Evolutionary conservation across 768 basidiomycete genomes (phyloP).

Genomic region (Pleurotus ostreatus): DNA sequence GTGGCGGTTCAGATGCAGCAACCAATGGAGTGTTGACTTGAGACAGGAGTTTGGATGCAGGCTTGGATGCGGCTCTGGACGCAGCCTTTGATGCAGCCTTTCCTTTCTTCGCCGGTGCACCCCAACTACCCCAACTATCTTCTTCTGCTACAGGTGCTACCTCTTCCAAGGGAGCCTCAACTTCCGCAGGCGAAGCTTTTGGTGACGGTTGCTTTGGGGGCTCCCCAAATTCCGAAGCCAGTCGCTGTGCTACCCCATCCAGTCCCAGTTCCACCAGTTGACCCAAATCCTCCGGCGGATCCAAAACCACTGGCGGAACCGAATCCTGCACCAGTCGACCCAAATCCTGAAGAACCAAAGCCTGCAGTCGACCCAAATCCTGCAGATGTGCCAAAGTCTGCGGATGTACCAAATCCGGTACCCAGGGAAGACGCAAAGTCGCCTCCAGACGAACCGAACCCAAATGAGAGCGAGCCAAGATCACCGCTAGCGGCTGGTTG

Average conservation of each 20-base stretch:
- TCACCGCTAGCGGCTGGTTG: neutral
- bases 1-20: neutral
- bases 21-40: conserved; percentile 2
- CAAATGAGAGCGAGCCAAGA: neutral
- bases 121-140: neutral
- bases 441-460: no score
- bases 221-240: no score
- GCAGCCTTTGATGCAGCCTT: neutral
- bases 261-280: neutral
- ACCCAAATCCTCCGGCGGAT: neutral
- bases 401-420: no score
- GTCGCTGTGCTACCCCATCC: no score
- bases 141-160: neutral
- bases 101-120: neutral
- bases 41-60: neutral
- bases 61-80: conserved; percentile 2
- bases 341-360: neutral
- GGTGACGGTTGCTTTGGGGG: neutral
- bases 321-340: neutral
- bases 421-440: no score
- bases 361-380: neutral
- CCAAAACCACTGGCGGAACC: neutral
- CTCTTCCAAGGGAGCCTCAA: neutral
- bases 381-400: no score
- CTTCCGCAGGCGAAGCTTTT: neutral